These are phyloP conservation scores for Plasmopara muralis DNA, from an alignment of 352 stramenopile genomes.

Conservation along the genomic window DNA sequence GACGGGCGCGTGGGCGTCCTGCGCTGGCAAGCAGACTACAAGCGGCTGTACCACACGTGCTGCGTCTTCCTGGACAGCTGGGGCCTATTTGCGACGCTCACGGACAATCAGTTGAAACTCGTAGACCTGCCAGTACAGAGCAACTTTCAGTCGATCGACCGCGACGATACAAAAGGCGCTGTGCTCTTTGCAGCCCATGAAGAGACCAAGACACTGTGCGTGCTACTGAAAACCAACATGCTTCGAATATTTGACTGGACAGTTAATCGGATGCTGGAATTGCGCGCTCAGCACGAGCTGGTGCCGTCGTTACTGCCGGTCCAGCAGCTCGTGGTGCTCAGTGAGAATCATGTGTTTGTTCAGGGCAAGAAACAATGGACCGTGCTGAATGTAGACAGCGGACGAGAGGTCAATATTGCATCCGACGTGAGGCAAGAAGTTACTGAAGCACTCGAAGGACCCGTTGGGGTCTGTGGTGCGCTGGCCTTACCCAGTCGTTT, in stretches of 20 bases:
- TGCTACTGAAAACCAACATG: constrained; percentile 53
- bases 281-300: constrained; percentile 56
- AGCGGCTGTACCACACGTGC: constrained; percentile 49
- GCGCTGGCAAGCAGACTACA: constrained; percentile 51
- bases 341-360: constrained; percentile 61
- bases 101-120: constrained; percentile 51
- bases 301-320: constrained; percentile 26
- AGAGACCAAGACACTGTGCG: constrained; percentile 38
- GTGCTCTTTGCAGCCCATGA: constrained; percentile 52
- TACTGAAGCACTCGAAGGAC: constrained; percentile 23
- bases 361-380: constrained; percentile 58
- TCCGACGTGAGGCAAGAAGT: constrained; percentile 17
- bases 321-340: constrained; percentile 51
- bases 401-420: constrained; percentile 28
- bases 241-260: constrained; percentile 77
- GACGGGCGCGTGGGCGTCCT: constrained; percentile 23
- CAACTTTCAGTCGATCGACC: constrained; percentile 33
- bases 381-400: constrained; percentile 61
- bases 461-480: constrained; percentile 21
- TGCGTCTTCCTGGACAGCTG: constrained; percentile 58
- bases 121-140: constrained; percentile 53
- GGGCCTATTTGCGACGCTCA: constrained; percentile 56
- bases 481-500: constrained; percentile 37
- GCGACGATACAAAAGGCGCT: constrained; percentile 61
- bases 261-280: constrained; percentile 37